phyloP scores from a whole-genome alignment of 768 basidiomycete species.

The Termitomyces sp. region DNA sequence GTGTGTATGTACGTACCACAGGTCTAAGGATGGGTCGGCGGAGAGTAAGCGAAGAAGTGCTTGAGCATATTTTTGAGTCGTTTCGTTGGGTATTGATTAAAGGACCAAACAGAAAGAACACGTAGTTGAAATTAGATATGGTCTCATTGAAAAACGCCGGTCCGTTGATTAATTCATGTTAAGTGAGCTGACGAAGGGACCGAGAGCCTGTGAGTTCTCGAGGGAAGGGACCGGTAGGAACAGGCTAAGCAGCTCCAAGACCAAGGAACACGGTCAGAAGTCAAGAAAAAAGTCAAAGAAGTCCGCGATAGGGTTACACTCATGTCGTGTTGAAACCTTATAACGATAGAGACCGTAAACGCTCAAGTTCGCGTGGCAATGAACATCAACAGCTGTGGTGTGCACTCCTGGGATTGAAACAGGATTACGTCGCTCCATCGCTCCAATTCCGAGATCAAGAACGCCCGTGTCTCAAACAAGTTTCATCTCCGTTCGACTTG shows the following conservation, averaged over 20 bases:
- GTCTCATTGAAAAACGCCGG: background rate
- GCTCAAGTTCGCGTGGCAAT: background rate
- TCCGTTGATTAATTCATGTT: background rate
- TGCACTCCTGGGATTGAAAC: background rate
- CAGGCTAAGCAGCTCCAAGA: background rate
- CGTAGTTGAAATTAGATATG: too few species aligned
- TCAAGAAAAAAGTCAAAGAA: background rate
- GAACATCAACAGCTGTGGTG: too few species aligned
- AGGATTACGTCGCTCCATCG: background rate
- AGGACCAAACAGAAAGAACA: too few species aligned
- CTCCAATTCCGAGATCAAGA: background rate
- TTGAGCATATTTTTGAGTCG: too few species aligned
- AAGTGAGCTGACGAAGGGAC: background rate
- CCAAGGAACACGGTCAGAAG: background rate
- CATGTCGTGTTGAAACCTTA: background rate
- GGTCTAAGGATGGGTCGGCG: background rate
- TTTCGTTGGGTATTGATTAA: too few species aligned
- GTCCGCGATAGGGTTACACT: background rate
- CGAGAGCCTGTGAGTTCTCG: background rate
- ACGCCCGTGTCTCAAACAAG: background rate
- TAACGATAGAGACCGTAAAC: background rate
- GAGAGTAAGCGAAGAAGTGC: too few species aligned
- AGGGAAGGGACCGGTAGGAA: background rate
- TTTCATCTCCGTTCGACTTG: background rate
- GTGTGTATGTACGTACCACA: background rate